These are phyloP conservation scores for Fusarium domesticum DNA, from an alignment of 2,329 filamentous ascomycete species.

Conservation along the genomic window DNA sequence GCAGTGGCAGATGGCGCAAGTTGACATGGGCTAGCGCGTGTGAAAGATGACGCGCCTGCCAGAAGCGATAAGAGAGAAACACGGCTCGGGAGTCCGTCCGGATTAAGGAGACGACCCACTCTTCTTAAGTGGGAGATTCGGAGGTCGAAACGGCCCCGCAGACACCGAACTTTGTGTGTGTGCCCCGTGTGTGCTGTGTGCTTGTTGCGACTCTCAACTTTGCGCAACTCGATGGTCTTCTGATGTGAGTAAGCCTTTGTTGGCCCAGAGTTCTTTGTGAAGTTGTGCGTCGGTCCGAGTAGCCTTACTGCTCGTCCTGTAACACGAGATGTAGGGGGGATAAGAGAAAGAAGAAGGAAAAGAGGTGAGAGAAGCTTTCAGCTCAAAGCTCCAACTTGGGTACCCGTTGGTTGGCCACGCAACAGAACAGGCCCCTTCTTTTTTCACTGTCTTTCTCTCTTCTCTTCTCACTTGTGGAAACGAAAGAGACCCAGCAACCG, in stretches of 20 bases:
- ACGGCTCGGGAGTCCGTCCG: background rate
- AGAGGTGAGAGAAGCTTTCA: background rate
- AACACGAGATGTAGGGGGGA: no score
- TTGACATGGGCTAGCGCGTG: conserved; percentile 20
- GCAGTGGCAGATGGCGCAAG: conserved; percentile 7
- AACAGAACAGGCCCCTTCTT: conserved; percentile 11
- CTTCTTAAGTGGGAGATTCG: background rate
- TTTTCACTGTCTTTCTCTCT: conserved; percentile 15
- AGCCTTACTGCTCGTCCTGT: no score
- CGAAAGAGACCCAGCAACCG: conserved; percentile 20
- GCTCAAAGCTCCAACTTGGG: conserved; percentile 11
- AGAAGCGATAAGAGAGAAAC: no score
- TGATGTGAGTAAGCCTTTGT: background rate
- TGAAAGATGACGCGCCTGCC: no score
- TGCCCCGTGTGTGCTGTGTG: no score
- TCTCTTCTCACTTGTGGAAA: background rate
- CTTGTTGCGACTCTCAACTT: no score
- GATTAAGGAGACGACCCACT: background rate
- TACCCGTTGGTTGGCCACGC: conserved; percentile 19
- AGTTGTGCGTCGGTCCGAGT: background rate
- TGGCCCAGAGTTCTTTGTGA: background rate
- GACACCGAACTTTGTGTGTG: no score
- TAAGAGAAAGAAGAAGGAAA: background rate
- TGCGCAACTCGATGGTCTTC: no score
- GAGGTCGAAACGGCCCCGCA: background rate